Evolutionary conservation across 352 stramenopile genomes (phyloP).

Genomic region (Phytophthora parvispora): DNA sequence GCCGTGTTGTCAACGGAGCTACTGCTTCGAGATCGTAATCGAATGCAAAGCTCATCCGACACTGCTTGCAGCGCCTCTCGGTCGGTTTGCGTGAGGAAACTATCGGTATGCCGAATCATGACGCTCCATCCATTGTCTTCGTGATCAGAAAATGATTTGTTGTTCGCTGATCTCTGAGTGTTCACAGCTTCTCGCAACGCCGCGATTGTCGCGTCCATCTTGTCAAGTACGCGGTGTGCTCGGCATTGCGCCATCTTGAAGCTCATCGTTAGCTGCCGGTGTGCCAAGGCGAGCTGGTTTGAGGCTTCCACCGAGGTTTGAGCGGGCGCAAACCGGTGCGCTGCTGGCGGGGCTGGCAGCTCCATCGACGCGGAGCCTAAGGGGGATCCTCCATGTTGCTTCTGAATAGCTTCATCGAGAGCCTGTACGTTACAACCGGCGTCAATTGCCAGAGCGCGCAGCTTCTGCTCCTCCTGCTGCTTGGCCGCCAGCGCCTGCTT

Average conservation of each 20-base stretch:
- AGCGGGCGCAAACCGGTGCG: constrained; percentile 69
- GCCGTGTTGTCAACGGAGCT: constrained; percentile 1
- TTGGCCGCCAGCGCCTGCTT: constrained; percentile 45
- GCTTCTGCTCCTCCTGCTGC: constrained; percentile 48
- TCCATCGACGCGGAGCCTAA: constrained; percentile 42
- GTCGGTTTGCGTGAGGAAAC: constrained; percentile 63
- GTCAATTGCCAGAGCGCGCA: constrained; percentile 50
- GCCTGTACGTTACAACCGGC: constrained; percentile 58
- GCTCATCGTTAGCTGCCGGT: constrained; percentile 78
- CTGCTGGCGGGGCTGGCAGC: constrained; percentile 55
- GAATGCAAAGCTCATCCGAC: constrained; percentile 38
- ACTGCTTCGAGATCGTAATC: constrained; percentile 28
- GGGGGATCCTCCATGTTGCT: constrained; percentile 47
- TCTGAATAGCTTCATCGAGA: constrained; percentile 60
- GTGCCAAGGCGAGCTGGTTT: constrained; percentile 67
- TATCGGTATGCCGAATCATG: constrained; percentile 36
- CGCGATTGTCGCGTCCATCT: constrained; percentile 65
- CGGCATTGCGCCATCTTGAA: constrained; percentile 74
- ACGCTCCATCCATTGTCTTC: constrained; percentile 27
- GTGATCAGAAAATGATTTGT: neutral
- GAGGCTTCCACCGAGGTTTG: constrained; percentile 70
- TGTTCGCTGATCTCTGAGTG: constrained; percentile 1
- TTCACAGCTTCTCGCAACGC: constrained; percentile 50
- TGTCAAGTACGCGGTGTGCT: constrained; percentile 58
- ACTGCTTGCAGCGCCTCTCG: constrained; percentile 45